These are phyloP conservation scores for Camelina laxa DNA, from an alignment of 345 rosid species.

Conservation along the genomic window DNA sequence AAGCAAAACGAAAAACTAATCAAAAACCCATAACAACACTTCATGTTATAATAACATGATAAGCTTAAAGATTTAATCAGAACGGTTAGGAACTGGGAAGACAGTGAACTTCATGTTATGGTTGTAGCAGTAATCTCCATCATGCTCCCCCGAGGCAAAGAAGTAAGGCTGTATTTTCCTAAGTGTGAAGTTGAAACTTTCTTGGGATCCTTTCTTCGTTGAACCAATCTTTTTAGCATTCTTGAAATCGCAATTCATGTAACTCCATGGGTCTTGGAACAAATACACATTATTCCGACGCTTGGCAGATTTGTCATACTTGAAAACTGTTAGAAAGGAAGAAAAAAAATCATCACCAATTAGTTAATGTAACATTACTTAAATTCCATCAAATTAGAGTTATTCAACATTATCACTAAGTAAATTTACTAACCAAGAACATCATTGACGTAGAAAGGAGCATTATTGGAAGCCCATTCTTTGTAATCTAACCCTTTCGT, in stretches of 20 bases:
- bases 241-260: constrained; percentile 50
- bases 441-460: constrained; percentile 61
- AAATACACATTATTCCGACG: constrained; percentile 59
- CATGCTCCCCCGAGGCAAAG: constrained; percentile 69
- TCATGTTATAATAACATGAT: not conserved
- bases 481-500: constrained; percentile 58
- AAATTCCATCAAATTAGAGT: too few relatives aligned
- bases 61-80: not conserved
- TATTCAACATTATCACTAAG: not conserved
- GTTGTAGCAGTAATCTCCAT: constrained; percentile 61
- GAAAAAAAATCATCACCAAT: not conserved
- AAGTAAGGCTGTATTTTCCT: constrained; percentile 49
- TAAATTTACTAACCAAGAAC: constrained; percentile 51
- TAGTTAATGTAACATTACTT: too few relatives aligned
- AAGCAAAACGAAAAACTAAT: not conserved
- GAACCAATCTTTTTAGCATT: constrained; percentile 54
- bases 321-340: constrained; percentile 56
- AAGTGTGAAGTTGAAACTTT: constrained; percentile 58
- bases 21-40: not conserved
- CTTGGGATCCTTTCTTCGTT: constrained; percentile 48
- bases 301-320: constrained; percentile 50
- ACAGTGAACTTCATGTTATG: constrained; percentile 70
- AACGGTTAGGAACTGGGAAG: constrained; percentile 48
- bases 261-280: constrained; percentile 58
- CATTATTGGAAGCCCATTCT: constrained; percentile 56